Percentiles rank a stretch among this genome's conserved stretches.
Evolutionary conservation across 192 early-diverging fungal genomes (phyloP).

Genomic region (Coemansia sp.): DNA sequence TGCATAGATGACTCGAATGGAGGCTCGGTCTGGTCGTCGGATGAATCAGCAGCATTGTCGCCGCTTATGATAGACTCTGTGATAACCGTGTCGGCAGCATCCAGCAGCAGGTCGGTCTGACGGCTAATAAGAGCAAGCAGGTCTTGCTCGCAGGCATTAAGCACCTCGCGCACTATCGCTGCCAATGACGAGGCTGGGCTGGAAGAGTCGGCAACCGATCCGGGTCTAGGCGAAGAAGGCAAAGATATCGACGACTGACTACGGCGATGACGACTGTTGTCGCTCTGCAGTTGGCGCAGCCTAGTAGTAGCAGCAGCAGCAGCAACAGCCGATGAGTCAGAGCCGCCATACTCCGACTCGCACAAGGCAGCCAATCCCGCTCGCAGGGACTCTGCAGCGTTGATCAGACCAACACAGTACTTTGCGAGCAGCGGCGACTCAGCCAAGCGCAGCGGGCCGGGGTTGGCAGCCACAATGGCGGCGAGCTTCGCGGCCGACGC

Average conservation of each 20-base stretch:
- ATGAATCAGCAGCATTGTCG: not conserved
- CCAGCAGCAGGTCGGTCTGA: slow-evolving; percentile 8
- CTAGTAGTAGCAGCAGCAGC: not conserved
- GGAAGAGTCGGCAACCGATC: not conserved
- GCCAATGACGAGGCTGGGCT: not conserved
- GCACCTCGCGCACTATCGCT: not conserved
- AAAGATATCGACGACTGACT: not conserved
- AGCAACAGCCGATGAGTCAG: not conserved
- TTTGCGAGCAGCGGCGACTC: slow-evolving; percentile 15
- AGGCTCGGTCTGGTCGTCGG: not conserved
- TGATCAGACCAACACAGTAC: slow-evolving; percentile 26
- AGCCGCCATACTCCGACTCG: slow-evolving; percentile 1
- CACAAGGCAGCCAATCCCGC: slow-evolving; percentile 8
- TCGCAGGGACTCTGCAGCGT: slow-evolving; percentile 20
- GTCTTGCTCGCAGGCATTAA: not conserved
- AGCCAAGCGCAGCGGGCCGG: slow-evolving; percentile 9
- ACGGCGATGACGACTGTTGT: not conserved
- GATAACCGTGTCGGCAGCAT: slow-evolving; percentile 13
- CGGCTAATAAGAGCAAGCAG: slow-evolving; percentile 12
- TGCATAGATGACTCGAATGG: slow-evolving; percentile 18
- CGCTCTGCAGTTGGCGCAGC: not conserved
- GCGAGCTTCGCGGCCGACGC: slow-evolving; percentile 5
- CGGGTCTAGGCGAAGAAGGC: not conserved
- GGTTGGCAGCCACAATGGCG: not conserved
- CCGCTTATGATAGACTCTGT: not conserved